A percentile compares a stretch with the other conserved stretches of the same genome.
Conservation (phyloP, 495 filamentous ascomycete genomes). For the Trichocladium uniseriatum region DNA sequence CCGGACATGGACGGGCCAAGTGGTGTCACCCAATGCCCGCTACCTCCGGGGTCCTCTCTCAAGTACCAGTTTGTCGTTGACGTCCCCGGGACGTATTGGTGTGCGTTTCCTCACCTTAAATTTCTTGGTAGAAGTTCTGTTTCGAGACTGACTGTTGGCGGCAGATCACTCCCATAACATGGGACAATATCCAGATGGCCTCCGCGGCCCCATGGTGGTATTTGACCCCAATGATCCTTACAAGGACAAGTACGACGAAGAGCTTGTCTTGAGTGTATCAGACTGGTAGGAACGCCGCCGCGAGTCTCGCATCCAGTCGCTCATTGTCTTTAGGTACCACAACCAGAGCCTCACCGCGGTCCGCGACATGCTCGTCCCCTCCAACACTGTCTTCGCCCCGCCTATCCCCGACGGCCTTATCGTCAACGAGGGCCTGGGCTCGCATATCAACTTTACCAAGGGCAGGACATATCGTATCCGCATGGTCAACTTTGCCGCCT, state of each 20-base stretch:
- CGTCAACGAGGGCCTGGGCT: constrained; percentile 56
- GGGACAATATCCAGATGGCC: constrained; percentile 68
- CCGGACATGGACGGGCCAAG: constrained; percentile 67
- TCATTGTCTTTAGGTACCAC: constrained; percentile 42
- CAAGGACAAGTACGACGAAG: constrained; percentile 54
- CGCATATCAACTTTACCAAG: constrained; percentile 50
- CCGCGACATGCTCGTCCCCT: constrained; percentile 41
- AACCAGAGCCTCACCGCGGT: constrained; percentile 46
- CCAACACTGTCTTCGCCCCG: constrained; percentile 46
- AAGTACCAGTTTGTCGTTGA: constrained; percentile 62
- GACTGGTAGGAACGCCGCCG: constrained; percentile 49
- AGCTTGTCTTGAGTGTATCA: constrained; percentile 46
- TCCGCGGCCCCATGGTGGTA: constrained; percentile 63
- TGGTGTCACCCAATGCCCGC: constrained; percentile 59
- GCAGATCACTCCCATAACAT: constrained; percentile 62
- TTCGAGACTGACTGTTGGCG: constrained; percentile 10
- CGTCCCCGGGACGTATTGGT: constrained; percentile 68
- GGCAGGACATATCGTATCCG: constrained; percentile 71
- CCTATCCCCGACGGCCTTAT: constrained; percentile 52
- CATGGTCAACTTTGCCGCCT: constrained; percentile 61
- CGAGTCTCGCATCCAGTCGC: neutral
- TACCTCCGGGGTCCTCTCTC: constrained; percentile 52
- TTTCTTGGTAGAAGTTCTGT: neutral
- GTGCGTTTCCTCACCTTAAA: constrained; percentile 44
- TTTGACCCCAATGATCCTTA: constrained; percentile 59